Conservation (phyloP, 2,329 filamentous ascomycete genomes). For the Aspergillus sergii region DNA sequence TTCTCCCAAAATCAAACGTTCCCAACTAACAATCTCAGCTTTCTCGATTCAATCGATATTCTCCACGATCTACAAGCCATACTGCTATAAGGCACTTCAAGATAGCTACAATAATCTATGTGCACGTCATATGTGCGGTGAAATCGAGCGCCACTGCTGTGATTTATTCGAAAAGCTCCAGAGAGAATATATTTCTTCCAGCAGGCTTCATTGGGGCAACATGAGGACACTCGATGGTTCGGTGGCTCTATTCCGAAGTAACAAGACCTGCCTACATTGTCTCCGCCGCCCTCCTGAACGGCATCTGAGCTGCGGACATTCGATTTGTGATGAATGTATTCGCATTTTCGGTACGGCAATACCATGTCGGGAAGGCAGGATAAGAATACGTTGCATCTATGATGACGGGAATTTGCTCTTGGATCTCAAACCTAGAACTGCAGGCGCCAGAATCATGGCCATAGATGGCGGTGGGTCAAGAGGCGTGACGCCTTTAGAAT, state of each 20-base stretch:
- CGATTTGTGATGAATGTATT: not conserved
- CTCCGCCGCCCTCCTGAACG: constrained; percentile 4
- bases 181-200: no score
- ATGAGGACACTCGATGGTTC: not conserved
- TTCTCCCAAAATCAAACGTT: not conserved
- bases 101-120: constrained; percentile 2
- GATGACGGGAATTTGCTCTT: not conserved
- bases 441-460: no score
- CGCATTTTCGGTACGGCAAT: not conserved
- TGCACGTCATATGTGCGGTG: constrained; percentile 7
- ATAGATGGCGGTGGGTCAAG: no score
- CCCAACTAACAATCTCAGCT: not conserved
- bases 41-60: constrained; percentile 7
- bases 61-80: not conserved
- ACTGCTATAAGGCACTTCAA: constrained; percentile 10
- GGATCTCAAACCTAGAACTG: no score
- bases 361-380: constrained; percentile 2
- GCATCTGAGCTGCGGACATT: no score
- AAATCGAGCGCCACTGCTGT: constrained; percentile 8
- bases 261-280: constrained; percentile 9
- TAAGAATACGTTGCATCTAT: constrained; percentile 2
- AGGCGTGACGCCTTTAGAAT: no score
- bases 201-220: constrained; percentile 5
- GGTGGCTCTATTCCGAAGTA: constrained; percentile 2
- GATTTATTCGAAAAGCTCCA: no score